Evolutionary conservation across 225 moss, liverwort and hornwort genomes (phyloP).

Genomic region (Physcomitrellopsis africana): DNA sequence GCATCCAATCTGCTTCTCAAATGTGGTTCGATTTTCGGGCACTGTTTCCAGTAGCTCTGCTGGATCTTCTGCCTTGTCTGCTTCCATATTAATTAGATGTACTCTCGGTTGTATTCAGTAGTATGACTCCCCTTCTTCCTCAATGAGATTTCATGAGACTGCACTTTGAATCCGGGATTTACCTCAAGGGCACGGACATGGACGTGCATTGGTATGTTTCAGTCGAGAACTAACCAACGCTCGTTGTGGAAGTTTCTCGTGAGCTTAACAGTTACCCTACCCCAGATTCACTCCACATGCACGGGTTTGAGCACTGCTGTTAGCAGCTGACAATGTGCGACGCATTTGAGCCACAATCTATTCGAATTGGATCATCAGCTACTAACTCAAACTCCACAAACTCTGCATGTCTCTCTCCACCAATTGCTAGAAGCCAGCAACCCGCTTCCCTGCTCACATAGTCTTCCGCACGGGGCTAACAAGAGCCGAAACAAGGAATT

Average conservation of each 20-base stretch:
- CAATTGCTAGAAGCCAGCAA: no score
- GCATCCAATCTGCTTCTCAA: constrained; percentile 41
- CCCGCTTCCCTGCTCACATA: no score
- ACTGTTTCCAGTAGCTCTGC: constrained; percentile 28
- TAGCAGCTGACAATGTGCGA: no score
- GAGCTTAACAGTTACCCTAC: not conserved
- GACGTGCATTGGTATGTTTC: not conserved
- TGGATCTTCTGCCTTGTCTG: constrained; percentile 28
- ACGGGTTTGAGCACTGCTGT: not conserved
- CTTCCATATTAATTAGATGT: not conserved
- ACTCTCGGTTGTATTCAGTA: not conserved
- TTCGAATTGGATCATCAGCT: no score
- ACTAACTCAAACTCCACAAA: no score
- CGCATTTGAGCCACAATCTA: no score
- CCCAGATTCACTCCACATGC: not conserved
- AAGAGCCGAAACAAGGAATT: no score
- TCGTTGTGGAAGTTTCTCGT: not conserved
- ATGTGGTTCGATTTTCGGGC: constrained; percentile 27
- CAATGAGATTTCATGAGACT: not conserved
- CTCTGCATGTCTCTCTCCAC: no score
- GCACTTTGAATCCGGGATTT: not conserved
- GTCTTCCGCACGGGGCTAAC: no score
- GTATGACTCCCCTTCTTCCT: not conserved
- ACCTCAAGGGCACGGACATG: not conserved
- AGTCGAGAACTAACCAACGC: no score